Base-by-base conservation (phyloP, 2,329 filamentous ascomycete genomes). In the Uncinocarpus reesii region DNA sequence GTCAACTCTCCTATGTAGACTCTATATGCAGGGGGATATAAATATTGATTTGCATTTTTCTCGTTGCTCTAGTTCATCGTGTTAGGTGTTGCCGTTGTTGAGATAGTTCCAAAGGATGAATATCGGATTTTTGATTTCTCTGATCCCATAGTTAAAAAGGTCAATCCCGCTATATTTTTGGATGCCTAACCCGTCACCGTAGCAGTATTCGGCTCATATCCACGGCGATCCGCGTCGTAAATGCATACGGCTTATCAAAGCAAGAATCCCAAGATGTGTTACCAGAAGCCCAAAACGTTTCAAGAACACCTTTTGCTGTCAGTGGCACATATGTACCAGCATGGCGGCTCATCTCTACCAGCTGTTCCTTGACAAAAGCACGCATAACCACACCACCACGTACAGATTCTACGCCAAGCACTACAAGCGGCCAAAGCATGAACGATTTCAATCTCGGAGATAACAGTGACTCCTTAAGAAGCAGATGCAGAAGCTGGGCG, bases 211-310 rank as follows among this genome's bases (percentile, higher is more conserved):
- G 34, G 20, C 32, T 38, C 42, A 46, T 46, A 20, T 46, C 42
- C 32, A 37, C 29, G 8, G 29, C 42, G 28, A 46, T 46, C 32
- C 7, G 20, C 28, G 47, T 52, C 18, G 55, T 49, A 42, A 66
- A 61, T 2, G 55, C 55, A 40, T 65, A 65, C 21, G 61, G 59
- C 37, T 51, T 54, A 38, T 67, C 64, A 41, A 69, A 70, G 52
- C 67, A 70, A 29, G 50, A 55, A 56, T 69, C 65, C 66, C 67
- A 70, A 2, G 46, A 13, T 2, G 53, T 59, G 44, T 56, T 38
- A 0, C 60, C 58, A 0, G 61, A 64, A 2, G 53, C 52, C 67
- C 66, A 69, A 37, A 65, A 69, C 15, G 21, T 55, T 45, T 66
- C 54, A 1, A 70, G 54, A 1, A 65, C 53, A 0, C 21, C 31